phyloP scores from a whole-genome alignment of 2,329 filamentous ascomycete species.

The Aspergillus sp. region DNA sequence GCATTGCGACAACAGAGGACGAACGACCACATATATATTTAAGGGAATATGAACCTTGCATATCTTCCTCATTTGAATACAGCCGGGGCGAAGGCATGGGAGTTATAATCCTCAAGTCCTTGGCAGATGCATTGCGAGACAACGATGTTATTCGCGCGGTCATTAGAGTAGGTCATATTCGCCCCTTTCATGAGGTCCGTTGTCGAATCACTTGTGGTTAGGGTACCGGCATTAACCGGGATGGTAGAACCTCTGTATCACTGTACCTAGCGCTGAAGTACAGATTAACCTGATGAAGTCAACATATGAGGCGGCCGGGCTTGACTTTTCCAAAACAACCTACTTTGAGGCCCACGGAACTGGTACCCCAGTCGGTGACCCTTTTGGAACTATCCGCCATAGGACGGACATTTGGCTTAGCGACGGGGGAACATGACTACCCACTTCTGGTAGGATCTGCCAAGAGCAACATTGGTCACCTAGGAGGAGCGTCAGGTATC shows the following conservation, averaged over 20 bases:
- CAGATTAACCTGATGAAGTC: slow-evolving; percentile 40
- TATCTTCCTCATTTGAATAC: too few relatives aligned
- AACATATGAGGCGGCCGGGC: slow-evolving; percentile 29
- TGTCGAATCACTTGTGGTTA: neutral
- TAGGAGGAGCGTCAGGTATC: slow-evolving; percentile 52
- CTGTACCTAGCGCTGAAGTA: slow-evolving; percentile 37
- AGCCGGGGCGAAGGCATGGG: slow-evolving; percentile 51
- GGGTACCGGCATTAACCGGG: slow-evolving; percentile 26
- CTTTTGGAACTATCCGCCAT: slow-evolving; percentile 17
- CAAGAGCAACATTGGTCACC: slow-evolving; percentile 45
- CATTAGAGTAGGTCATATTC: too few relatives aligned
- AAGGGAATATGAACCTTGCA: too few relatives aligned
- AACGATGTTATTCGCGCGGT: slow-evolving; percentile 38
- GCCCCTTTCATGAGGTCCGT: too few relatives aligned
- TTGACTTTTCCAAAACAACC: slow-evolving; percentile 17
- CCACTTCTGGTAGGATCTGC: slow-evolving; percentile 28
- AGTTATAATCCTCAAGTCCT: slow-evolving; percentile 48
- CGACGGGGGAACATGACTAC: slow-evolving; percentile 12
- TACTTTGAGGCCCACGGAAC: slow-evolving; percentile 45
- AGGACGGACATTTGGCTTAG: slow-evolving; percentile 15
- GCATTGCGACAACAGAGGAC: too few relatives aligned
- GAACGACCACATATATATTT: too few relatives aligned
- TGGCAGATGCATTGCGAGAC: slow-evolving; percentile 48
- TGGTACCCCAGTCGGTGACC: slow-evolving; percentile 31
- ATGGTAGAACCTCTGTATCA: slow-evolving; percentile 42